Evolutionary conservation across 345 rosid genomes (phyloP).

Genomic region (Corchorus capsularis): DNA sequence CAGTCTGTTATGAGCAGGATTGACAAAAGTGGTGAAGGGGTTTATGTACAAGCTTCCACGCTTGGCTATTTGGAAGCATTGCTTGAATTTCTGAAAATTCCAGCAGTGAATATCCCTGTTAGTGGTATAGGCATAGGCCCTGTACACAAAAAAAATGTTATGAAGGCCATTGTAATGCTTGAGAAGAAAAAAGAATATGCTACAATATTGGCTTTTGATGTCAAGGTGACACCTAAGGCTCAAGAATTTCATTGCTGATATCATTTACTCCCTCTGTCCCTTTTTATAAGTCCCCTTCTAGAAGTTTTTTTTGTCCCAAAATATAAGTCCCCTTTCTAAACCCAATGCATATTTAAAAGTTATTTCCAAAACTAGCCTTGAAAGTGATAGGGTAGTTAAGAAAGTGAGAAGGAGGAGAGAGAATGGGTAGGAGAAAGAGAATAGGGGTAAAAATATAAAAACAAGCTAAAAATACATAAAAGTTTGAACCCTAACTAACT

Average conservation of each 20-base stretch:
- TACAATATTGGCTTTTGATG: conserved; percentile 93
- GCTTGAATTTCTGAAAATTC: conserved; percentile 86
- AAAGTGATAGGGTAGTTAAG: too few relatives aligned
- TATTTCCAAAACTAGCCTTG: too few relatives aligned
- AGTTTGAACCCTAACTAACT: too few relatives aligned
- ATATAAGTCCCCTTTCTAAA: too few relatives aligned
- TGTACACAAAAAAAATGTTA: conserved; percentile 88
- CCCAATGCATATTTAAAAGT: too few relatives aligned
- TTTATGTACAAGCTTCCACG: conserved; percentile 94
- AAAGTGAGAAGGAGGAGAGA: too few relatives aligned
- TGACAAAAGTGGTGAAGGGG: conserved; percentile 92
- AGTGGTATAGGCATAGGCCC: conserved; percentile 95
- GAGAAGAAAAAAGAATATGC: conserved; percentile 93
- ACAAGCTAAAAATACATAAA: too few relatives aligned
- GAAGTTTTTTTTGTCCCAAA: too few relatives aligned
- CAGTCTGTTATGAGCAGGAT: conserved; percentile 81
- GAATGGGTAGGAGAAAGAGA: too few relatives aligned
- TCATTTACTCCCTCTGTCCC: conserved; percentile 92
- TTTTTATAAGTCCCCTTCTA: too few relatives aligned
- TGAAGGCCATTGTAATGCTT: conserved; percentile 95
- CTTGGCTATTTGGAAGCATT: conserved; percentile 94
- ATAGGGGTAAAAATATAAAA: too few relatives aligned
- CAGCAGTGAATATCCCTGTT: conserved; percentile 84
- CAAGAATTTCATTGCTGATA: conserved; percentile 93
- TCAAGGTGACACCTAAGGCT: conserved; percentile 89